These are phyloP conservation scores for Blakeslea trispora DNA, from an alignment of 371 early-diverging fungal genomes.

Conservation along the genomic window DNA sequence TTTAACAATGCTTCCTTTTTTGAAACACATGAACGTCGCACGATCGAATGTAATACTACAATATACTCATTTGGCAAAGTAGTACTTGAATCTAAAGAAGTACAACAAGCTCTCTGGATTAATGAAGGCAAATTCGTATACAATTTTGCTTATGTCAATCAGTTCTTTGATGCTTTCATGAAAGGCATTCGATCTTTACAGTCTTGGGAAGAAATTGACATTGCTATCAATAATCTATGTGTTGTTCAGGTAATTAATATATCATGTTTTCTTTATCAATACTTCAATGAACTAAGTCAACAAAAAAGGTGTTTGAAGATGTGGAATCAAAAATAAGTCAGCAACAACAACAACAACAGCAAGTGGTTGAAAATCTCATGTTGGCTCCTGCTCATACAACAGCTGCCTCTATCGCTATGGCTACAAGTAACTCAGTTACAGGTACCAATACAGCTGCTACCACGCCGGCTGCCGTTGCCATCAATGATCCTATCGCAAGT, in stretches of 20 bases:
- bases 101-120: slow-evolving; percentile 52
- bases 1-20: slow-evolving; percentile 56
- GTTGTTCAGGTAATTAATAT: slow-evolving; percentile 57
- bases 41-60: slow-evolving; percentile 61
- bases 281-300: too few species aligned
- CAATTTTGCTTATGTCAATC: slow-evolving; percentile 59
- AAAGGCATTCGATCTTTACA: slow-evolving; percentile 50
- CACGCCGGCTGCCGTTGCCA: not conserved
- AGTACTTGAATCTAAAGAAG: slow-evolving; percentile 60
- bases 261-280: too few species aligned
- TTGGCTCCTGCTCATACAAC: not conserved
- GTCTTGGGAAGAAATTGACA: slow-evolving; percentile 56
- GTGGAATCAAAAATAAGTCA: slow-evolving; percentile 30
- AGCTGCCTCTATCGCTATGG: too few species aligned
- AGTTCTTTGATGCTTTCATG: slow-evolving; percentile 64
- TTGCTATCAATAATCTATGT: slow-evolving; percentile 54
- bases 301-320: slow-evolving; percentile 60
- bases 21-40: slow-evolving; percentile 50
- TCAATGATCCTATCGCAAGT: not conserved
- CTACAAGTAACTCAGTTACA: too few species aligned
- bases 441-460: not conserved
- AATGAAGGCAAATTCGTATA: slow-evolving; percentile 49
- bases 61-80: slow-evolving; percentile 68
- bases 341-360: slow-evolving; percentile 8
- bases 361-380: not conserved